Evolutionary conservation across 2,329 filamentous ascomycete genomes (phyloP).

Genomic region (Emmonsia crescens): DNA sequence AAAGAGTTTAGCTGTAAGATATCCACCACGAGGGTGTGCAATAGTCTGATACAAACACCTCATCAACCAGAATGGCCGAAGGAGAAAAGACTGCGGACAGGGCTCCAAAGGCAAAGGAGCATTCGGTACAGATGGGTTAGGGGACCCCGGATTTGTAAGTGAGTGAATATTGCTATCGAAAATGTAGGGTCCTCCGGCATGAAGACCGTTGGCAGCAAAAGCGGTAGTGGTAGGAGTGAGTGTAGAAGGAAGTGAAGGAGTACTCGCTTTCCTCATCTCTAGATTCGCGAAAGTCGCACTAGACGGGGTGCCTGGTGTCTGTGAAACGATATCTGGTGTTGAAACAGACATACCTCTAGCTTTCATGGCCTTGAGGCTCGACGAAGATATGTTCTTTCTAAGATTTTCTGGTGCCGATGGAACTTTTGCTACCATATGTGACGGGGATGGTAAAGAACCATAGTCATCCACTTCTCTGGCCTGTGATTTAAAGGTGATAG

Average conservation of each 20-base stretch:
- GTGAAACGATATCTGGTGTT: constrained; percentile 50
- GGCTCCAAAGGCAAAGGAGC: constrained; percentile 74
- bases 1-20: constrained; percentile 83
- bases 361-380: constrained; percentile 60
- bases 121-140: constrained; percentile 51
- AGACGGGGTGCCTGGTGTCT: constrained; percentile 63
- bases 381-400: constrained; percentile 60
- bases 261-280: constrained; percentile 34
- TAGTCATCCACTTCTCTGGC: constrained; percentile 35
- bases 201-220: constrained; percentile 46
- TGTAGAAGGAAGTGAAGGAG: constrained; percentile 48
- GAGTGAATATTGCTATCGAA: constrained; percentile 78
- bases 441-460: constrained; percentile 23
- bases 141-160: constrained; percentile 51
- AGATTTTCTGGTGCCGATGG: constrained; percentile 35
- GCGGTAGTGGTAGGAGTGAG: constrained; percentile 57
- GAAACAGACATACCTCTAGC: constrained; percentile 61
- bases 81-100: constrained; percentile 75
- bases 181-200: constrained; percentile 60
- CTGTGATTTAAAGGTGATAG: constrained; percentile 19
- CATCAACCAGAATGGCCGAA: constrained; percentile 98
- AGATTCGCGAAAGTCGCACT: constrained; percentile 54
- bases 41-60: constrained; percentile 86
- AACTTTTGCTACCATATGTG: constrained; percentile 28
- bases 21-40: constrained; percentile 81